Evolutionary conservation across 2,329 filamentous ascomycete genomes (phyloP).

Genomic region (Scedosporium aurantiacum): DNA sequence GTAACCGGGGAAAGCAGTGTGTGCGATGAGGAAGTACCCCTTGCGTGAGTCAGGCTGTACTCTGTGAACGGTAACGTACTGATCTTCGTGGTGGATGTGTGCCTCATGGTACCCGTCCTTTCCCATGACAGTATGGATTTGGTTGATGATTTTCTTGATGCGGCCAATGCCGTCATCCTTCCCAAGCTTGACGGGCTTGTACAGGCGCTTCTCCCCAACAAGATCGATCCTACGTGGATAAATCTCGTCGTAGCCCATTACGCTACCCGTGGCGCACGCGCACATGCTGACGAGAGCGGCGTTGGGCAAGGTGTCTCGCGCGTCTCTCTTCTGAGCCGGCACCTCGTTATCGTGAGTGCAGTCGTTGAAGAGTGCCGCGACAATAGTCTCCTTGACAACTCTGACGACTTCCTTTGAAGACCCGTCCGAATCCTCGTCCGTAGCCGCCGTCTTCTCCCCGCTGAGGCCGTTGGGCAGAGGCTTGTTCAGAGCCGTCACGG

Average conservation of each 20-base stretch:
- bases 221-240: slow-evolving; percentile 91
- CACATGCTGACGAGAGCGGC: slow-evolving; percentile 95
- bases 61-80: slow-evolving; percentile 92
- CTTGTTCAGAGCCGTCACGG: slow-evolving; percentile 38
- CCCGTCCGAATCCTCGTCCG: slow-evolving; percentile 21
- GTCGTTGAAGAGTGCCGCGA: slow-evolving; percentile 96
- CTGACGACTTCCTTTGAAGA: slow-evolving; percentile 56
- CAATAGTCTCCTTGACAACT: slow-evolving; percentile 73
- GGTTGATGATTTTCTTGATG: slow-evolving; percentile 85
- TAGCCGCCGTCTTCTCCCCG: slow-evolving; percentile 7
- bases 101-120: slow-evolving; percentile 90
- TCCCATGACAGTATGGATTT: slow-evolving; percentile 92
- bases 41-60: slow-evolving; percentile 87
- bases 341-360: slow-evolving; percentile 98
- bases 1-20: slow-evolving; percentile 89
- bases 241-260: slow-evolving; percentile 96
- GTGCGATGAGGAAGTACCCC: slow-evolving; percentile 90
- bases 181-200: slow-evolving; percentile 49
- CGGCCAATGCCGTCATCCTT: slow-evolving; percentile 78
- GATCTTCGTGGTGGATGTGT: slow-evolving; percentile 89
- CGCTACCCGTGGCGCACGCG: slow-evolving; percentile 83
- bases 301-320: slow-evolving; percentile 85
- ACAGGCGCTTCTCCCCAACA: slow-evolving; percentile 76
- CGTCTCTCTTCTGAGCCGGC: slow-evolving; percentile 88
- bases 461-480: slow-evolving; percentile 18